Conservation (phyloP, 495 filamentous ascomycete genomes). For the Neurospora hispaniola region DNA sequence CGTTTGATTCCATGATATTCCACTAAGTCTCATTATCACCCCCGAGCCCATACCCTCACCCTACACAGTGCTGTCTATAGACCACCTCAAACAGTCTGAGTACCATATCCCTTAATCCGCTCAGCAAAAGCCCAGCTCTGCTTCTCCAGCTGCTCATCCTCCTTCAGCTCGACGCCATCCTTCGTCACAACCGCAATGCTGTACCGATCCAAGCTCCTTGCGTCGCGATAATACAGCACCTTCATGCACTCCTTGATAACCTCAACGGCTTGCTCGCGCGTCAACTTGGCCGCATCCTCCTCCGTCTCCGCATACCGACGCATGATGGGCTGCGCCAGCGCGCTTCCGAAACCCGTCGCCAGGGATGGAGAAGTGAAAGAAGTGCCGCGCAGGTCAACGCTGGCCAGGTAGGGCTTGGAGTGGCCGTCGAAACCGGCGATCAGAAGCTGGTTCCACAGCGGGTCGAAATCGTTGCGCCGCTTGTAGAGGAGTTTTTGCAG, state of each 20-base stretch:
- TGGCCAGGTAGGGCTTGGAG: conserved; percentile 75
- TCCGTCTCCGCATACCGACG: conserved; percentile 75
- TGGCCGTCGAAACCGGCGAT: conserved; percentile 78
- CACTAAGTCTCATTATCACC: neutral
- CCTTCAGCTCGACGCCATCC: conserved; percentile 71
- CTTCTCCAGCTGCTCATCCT: conserved; percentile 58
- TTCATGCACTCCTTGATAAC: conserved; percentile 90
- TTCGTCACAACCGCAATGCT: conserved; percentile 81
- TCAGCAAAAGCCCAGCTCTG: conserved; percentile 99
- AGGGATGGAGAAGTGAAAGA: conserved; percentile 78
- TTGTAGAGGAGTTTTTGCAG: conserved; percentile 89
- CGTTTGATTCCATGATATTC: neutral
- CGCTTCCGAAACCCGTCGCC: conserved; percentile 87
- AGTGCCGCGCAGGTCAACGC: conserved; percentile 85
- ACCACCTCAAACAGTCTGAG: conserved; percentile 34
- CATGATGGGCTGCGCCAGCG: conserved; percentile 86
- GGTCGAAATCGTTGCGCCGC: conserved; percentile 89
- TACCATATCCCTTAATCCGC: conserved; percentile 52
- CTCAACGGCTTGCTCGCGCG: conserved; percentile 66
- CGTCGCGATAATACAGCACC: conserved; percentile 95
- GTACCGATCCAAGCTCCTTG: conserved; percentile 82
- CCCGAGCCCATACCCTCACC: neutral
- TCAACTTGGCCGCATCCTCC: conserved; percentile 54
- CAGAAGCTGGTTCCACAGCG: conserved; percentile 90
- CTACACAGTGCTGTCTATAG: neutral